Evolutionary conservation across 2,329 filamentous ascomycete genomes (phyloP), one percentile per base, ranked within the genome.

Genomic region (Bimuria novae-zelandiae): DNA sequence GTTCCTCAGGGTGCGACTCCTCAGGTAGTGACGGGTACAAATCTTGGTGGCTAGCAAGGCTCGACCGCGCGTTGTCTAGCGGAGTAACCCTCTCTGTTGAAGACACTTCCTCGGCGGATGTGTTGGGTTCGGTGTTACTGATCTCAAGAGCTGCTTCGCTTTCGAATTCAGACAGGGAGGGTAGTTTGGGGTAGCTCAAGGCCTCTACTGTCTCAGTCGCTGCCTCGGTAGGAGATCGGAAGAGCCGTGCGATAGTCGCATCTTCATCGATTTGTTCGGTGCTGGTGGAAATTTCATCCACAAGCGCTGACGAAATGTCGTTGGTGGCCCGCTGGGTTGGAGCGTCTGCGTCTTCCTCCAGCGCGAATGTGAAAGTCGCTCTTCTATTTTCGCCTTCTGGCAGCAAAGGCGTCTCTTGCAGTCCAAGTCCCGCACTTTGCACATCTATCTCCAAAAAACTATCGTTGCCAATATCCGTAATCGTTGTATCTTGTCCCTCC

Each of bases 141-240:
- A 17, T 10, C 35, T 29, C 29, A 49, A 22, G 6, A 36, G 10
- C 21, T 19, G 7, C 33, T 16, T 25, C 47, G 7, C 11, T 29
- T 17, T 49, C 27, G 7, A 21, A 22, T 6, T 22, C 37, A 16
- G 17, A 6, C 10, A 16, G 12, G 10, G 12, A 16, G 6, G 45
- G 35, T 25, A 49, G 17, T n/a, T 32, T 21, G 21, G 45, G 35
- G 22, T 41, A 49, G 17, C 30, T 16, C 22, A 46, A 10, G 10
- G 16, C 10, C 36, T 49, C 36, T 4, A 12, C 3, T 8, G 46
- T n/a, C 21, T 22, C 46, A 27, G 17, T 7, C 17, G 27, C 10
- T 3, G 36, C 19, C 35, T 65, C 64, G 14, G 23, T 39, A n/a
- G 67, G 60, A 1, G 64, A 65, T 17, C 58, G 57, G 49, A 69